Evolutionary conservation across 371 early-diverging fungal species (phyloP), one percentile per base, ranked within the genome.

Genomic region (Spiromyces aspiralis): DNA sequence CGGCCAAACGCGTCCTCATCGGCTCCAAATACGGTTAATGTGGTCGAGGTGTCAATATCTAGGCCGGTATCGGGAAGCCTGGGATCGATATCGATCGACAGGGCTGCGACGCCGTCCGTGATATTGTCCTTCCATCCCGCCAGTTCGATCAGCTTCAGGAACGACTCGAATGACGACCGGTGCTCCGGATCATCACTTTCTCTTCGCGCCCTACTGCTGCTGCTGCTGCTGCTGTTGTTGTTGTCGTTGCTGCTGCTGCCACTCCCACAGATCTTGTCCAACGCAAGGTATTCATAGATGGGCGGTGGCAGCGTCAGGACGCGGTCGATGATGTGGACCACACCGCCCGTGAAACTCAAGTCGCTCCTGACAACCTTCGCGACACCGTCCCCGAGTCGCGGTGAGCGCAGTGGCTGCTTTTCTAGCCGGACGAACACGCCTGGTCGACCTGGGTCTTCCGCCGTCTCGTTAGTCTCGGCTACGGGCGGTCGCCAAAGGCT

Each of bases 21-120:
- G 45, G 61, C 62, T 20, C 58, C 62, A 62, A 62, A 64, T 45
- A 64, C 43, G 27, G 65, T 64, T 47, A 58, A 59, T 55, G 58
- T 57, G 12, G 23, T 28, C 16, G 22, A 22, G 3, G 28, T 26
- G n/a, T 44, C 47, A 23, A 26, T 43, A 23, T 50, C 27, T 26
- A 12, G 35, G 43, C 20, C 27, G 2, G 25, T 6, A 6, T 35
- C 16, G 16, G 35, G 35, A 35, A 35, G 35, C 35, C 10, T 6
- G 16, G 35, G 35, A 35, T 35, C 35, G 16, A 35, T 35, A 16
- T 35, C 35, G 10, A 35, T 35, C 16, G 6, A 6, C 35, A 35
- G 6, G 16, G 16, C 6, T 6, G 10, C 16, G 35, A 16, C 44
- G 12, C 41, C 44, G 50, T 25, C 50, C 23, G 61, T 45, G 3